A percentile compares a stretch with the other conserved stretches of the same genome.
phyloP scores from a whole-genome alignment of 2,329 filamentous ascomycete species.

The Gnomoniopsis smithogilvyi region DNA sequence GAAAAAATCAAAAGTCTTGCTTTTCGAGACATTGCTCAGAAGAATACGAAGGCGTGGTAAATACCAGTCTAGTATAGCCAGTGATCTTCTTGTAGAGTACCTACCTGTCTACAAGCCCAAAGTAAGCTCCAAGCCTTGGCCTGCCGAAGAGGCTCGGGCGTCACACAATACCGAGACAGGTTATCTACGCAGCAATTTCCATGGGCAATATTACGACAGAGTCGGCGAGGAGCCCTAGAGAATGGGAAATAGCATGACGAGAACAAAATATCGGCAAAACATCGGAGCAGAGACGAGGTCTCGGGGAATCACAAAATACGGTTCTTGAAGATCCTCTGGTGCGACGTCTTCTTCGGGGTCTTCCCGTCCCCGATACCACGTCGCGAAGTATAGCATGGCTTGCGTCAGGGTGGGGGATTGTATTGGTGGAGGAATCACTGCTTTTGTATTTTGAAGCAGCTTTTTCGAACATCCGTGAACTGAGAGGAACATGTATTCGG shows the following conservation, averaged over 20 bases:
- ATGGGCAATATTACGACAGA: background rate
- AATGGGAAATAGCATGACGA: background rate
- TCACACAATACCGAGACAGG: conserved; percentile 12
- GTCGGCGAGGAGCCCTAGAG: background rate
- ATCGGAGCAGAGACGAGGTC: background rate
- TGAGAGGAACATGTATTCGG: background rate
- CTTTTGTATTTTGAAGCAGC: too few species aligned
- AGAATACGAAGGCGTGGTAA: too few species aligned
- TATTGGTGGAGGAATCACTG: conserved; percentile 19
- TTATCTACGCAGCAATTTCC: conserved; percentile 4
- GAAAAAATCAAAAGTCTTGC: too few species aligned
- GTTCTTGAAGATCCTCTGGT: conserved; percentile 1
- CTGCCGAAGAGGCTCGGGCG: conserved; percentile 8
- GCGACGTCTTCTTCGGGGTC: conserved; percentile 8
- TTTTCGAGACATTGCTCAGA: too few species aligned
- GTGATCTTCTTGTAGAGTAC: too few species aligned
- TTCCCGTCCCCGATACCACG: conserved; percentile 4
- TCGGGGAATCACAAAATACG: conserved; percentile 7
- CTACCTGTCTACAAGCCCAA: too few species aligned
- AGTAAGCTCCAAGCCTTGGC: background rate
- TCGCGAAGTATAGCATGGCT: background rate
- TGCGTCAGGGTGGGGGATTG: conserved; percentile 1
- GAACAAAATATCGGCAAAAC: background rate
- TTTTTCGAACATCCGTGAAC: too few species aligned
- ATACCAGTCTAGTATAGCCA: too few species aligned